phyloP scores from a whole-genome alignment of 225 moss, liverwort and hornwort species.

The Asterella californica region DNA sequence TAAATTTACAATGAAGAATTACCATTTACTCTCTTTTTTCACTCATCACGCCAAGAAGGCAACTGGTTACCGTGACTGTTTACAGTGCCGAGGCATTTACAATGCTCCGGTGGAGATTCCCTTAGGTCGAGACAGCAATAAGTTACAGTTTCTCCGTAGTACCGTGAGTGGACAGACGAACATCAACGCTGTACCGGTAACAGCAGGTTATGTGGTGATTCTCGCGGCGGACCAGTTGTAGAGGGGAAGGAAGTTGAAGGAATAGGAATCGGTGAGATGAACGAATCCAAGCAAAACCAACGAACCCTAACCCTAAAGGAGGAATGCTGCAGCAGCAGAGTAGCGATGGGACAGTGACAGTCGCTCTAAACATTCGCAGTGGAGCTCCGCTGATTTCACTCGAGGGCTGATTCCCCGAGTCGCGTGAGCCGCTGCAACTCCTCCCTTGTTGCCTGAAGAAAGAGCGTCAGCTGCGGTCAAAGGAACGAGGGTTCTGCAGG shows the following conservation, averaged over 20 bases:
- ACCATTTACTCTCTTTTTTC: no score
- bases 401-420: slow-evolving; percentile 3
- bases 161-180: not conserved
- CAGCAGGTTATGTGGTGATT: not conserved
- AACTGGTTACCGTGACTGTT: no score
- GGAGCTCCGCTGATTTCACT: not conserved
- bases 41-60: no score
- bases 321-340: not conserved
- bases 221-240: no score
- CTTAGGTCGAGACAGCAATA: no score
- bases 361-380: not conserved
- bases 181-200: not conserved
- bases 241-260: no score
- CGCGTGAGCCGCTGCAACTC: slow-evolving; percentile 2
- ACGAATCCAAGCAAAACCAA: not conserved
- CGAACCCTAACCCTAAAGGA: slow-evolving; percentile 20
- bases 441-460: not conserved
- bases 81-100: no score
- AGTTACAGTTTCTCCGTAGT: no score
- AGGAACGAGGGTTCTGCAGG: slow-evolving; percentile 1
- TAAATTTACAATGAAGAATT: no score
- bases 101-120: no score
- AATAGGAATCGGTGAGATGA: not conserved
- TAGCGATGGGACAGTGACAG: no score
- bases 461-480: not conserved